phyloP scores from a whole-genome alignment of 805 yeast species.

The Wickerhamomyces queroliae region DNA sequence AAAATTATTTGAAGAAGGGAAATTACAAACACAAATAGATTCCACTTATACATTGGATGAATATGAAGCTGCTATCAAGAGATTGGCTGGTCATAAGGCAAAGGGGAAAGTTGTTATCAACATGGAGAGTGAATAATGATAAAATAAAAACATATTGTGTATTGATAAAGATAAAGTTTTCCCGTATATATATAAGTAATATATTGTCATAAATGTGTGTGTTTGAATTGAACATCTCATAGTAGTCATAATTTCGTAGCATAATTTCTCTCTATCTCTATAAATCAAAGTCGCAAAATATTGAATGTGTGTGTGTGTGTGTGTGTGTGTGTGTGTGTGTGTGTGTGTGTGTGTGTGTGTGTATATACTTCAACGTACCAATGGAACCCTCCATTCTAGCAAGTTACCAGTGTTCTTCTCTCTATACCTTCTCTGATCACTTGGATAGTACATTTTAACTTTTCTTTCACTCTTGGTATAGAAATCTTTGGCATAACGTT shows the following conservation, averaged over 20 bases:
- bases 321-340: no score
- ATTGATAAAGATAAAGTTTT: no score
- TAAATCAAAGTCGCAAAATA: no score
- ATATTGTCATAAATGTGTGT: no score
- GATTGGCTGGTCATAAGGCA: constrained; percentile 39
- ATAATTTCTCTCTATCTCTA: no score
- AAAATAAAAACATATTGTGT: no score
- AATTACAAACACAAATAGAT: constrained; percentile 45
- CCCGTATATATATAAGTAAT: no score
- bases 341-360: no score
- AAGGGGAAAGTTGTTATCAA: constrained; percentile 69
- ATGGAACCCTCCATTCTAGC: constrained; percentile 10
- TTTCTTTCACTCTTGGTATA: constrained; percentile 4
- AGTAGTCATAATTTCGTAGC: no score
- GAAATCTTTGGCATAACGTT: background rate
- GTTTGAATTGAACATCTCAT: no score
- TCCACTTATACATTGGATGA: constrained; percentile 45
- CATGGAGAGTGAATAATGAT: no score
- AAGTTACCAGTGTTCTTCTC: background rate
- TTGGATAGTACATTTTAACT: constrained; percentile 9
- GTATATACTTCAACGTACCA: background rate
- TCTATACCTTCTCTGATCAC: constrained; percentile 5
- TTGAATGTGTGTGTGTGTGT: no score
- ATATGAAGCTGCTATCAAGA: constrained; percentile 43
- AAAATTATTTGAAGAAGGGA: constrained; percentile 33